Evolutionary conservation across 345 rosid species (phyloP), one percentile per base, ranked within the genome.

Genomic region (Trapa incisa): DNA sequence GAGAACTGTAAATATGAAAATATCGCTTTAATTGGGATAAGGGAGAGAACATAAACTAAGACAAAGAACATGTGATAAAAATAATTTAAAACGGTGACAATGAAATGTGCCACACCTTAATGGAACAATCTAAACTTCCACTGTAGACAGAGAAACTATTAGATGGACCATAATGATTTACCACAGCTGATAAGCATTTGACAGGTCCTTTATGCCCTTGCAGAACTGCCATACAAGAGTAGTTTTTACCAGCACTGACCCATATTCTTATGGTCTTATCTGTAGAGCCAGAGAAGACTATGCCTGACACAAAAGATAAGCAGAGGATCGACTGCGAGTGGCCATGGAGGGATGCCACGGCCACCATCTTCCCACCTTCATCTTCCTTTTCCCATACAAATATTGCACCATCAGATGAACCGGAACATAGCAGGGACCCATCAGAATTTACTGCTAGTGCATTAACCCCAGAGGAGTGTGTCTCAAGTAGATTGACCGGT

Each of bases 191-290:
- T 79, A 93, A 79, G 77, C 98, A 90, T 79, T 93, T 93, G 63
- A 93, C 90, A 0, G 98, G 96, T 47, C 96, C 98, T 52, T 47
- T 70, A 66, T 93, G 98, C 32, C 98, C 98, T 72, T 86, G 85
- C 64, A 93, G 53, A 29, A 86, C 76, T 37, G 88, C 87, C 61
- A 90, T 64, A 61, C 98, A 90, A 1, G 84, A 67, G 78, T 76
- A 85, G 54, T 69, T 82, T 62, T 81, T 71, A 0, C 61, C 68
- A 2, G 53, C 71, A 41, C 84, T 79, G 68, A 73, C 81, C 98
- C 98, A 93, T 3, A 90, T 73, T 74, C 96, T 86, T 36, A 88
- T 80, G 1, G 84, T 88, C 70, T 76, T 87, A 72, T 93, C 97
- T 4, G 94, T 94, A 5, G 97, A 93, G 47, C 98, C 96, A 75